Conservation (phyloP, 2,329 filamentous ascomycete genomes). For the Reticulascus tulasneorum region DNA sequence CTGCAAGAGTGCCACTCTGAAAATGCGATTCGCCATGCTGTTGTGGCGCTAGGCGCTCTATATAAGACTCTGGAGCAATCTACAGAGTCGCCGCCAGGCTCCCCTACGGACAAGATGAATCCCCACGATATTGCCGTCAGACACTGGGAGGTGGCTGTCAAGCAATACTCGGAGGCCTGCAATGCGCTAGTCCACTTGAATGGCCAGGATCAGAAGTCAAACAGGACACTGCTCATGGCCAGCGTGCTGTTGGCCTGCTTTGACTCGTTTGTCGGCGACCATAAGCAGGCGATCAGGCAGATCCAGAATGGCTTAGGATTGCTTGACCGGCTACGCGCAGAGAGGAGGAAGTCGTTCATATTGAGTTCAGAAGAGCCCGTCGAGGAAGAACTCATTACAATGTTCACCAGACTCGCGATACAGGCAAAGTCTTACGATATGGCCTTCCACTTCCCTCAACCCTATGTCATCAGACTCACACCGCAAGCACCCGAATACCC, state of each 20-base stretch:
- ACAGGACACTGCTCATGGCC: conserved; percentile 57
- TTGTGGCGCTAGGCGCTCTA: conserved; percentile 61
- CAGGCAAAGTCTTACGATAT: conserved; percentile 66
- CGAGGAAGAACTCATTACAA: conserved; percentile 57
- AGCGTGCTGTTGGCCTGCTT: conserved; percentile 65
- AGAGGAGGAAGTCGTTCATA: conserved; percentile 35
- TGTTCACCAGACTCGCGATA: conserved; percentile 60
- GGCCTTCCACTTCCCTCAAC: conserved; percentile 63
- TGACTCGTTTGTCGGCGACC: conserved; percentile 62
- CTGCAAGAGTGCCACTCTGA: conserved; percentile 61
- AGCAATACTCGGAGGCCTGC: conserved; percentile 55
- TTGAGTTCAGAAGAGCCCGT: conserved; percentile 42
- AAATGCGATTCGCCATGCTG: conserved; percentile 58
- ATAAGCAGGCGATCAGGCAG: conserved; percentile 57
- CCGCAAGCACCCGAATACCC: conserved; percentile 30
- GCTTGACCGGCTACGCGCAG: conserved; percentile 47
- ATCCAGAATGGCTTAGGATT: conserved; percentile 56
- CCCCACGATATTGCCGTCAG: conserved; percentile 34
- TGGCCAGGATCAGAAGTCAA: conserved; percentile 38
- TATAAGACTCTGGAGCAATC: conserved; percentile 63
- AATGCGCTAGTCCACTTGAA: conserved; percentile 43
- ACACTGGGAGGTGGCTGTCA: conserved; percentile 59
- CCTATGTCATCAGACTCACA: conserved; percentile 53
- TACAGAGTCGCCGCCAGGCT: conserved; percentile 45
- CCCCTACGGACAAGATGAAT: conserved; percentile 32